Percentiles rank a stretch among this genome's conserved stretches.
Evolutionary conservation across 2,329 filamentous ascomycete genomes (phyloP).

Genomic region (Colletotrichum tabaci): DNA sequence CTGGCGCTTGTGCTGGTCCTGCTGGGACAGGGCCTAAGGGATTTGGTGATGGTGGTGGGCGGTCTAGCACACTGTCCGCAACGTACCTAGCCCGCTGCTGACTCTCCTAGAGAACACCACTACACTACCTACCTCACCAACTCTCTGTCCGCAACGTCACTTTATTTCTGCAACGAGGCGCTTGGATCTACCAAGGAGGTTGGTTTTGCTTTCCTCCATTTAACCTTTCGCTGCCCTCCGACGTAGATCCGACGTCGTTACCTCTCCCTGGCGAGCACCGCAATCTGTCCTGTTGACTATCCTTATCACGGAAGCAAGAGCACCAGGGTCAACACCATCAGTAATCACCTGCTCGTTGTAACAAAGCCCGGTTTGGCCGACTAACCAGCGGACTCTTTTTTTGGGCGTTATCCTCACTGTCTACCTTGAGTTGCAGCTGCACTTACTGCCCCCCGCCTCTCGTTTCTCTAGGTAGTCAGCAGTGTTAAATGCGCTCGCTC

Average conservation of each 20-base stretch:
- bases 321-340: not conserved
- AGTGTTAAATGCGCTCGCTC: conserved; percentile 5
- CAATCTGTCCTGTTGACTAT: not conserved
- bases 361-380: not conserved
- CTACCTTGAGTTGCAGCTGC: not conserved
- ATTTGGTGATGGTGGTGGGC: conserved; percentile 1
- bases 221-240: conserved; percentile 14
- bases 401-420: not conserved
- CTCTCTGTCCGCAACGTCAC: not conserved
- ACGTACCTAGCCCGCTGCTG: conserved; percentile 5
- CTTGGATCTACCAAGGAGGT: conserved; percentile 14
- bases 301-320: not conserved
- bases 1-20: not conserved
- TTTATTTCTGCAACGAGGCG: conserved; percentile 12
- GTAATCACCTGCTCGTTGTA: not conserved
- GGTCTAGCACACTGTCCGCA: not conserved
- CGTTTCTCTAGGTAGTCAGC: not conserved
- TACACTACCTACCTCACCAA: not conserved
- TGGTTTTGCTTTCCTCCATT: conserved; percentile 8
- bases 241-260: conserved; percentile 9
- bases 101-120: not conserved
- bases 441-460: not conserved
- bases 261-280: not conserved
- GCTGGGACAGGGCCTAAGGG: conserved; percentile 17
- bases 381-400: not conserved